Base-by-base conservation (phyloP, 1,139 yeast genomes). In the Ashbya aceris region DNA sequence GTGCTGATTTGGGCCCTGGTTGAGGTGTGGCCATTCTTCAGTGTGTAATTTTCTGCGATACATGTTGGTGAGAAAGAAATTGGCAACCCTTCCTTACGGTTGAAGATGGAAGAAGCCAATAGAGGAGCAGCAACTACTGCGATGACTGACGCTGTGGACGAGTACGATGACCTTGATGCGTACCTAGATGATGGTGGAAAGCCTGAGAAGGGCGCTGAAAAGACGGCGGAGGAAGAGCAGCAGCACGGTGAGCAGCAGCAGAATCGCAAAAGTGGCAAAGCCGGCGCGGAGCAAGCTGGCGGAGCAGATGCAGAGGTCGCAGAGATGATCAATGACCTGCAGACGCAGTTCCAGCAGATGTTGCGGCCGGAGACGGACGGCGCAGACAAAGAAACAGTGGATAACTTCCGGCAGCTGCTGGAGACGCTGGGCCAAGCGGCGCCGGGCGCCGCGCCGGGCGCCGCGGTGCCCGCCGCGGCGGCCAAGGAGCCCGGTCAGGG, bases 181-280 rank as follows among this genome's bases (percentile, higher is more conserved):
- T 69, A 79, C 46, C 66, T 83, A 40, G 87, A 82, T 45, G 81
- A 81, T 60, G 89, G 86, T 35, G 85, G 82, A 45, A 87, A 82
- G 36, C 38, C 53, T 20, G 45, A 26, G 5, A 36, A 30, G 2
- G 40, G 39, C 29, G 46, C 40, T 20, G 43, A 45, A 10, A 43
- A 39, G 6, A 40, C 33, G 29, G 6, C 31, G 13, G 31, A 12
- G 11, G 11, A 30, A 26, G 23, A 17, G 23, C 23, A 17, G 23
- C 3, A 17, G 23, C 23, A 17, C 23, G 23, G 23, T 6, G 23
- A 17, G 6, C 23, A 17, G 23, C 23, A 17, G 23, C 23, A 17
- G 23, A 17, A 3, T 6, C 23, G 23, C 23, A 17, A 17, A 17
- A 17, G 23, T 17, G 23, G 23, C 23, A 17, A 17, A 17, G 3